Base-by-base conservation (phyloP, 257 asterid genomes). In the Capsicum pubescens region DNA sequence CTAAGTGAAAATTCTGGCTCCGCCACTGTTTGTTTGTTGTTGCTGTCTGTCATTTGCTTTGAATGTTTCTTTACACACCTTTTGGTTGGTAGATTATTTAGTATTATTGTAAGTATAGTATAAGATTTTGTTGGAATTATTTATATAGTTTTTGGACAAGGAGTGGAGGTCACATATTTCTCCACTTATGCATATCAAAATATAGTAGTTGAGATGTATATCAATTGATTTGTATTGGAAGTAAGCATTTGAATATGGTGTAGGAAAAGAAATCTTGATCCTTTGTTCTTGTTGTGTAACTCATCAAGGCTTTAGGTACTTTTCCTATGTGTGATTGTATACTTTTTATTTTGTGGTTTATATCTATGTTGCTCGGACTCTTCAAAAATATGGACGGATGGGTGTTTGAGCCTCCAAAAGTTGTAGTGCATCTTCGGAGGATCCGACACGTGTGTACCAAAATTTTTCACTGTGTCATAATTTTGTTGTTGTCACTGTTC, bases 51-150 rank as follows among this genome's bases (percentile, higher is more conserved):
- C 16, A 68, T 85, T 81, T 83, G 76, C 35, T 83, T 86, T 92
- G 94, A 90, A 90, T 70, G 89, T 89, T 91, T 90, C 95, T 79
- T 39, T 87, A 91, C 97, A 89, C 93, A 95, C 86, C 93, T 91
- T 88, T 85, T 82, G 87, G 81, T n/a, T 58, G 88, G 90, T 88
- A 82, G 86, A 82, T 88, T 86, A 60, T 84, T 84, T 88, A 87
- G 84, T 90, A 87, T 86, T 85, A 10, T 4, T 63, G 13, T 70
- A 48, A 52, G 48, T 54, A 17, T 76, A 14, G 72, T 42, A 2
- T 69, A 66, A 36, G 60, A 79, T 21, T 35, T 10, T 19, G 3
- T 67, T 16, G 16, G 86, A 32, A 35, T 15, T 78, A 35, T 64
- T 82, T 82, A 68, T 9, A 61, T 48, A 69, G 90, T 87, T 70